These are phyloP conservation scores for Capniomyces stellatus DNA, from an alignment of 371 early-diverging fungal species.

Conservation along the genomic window DNA sequence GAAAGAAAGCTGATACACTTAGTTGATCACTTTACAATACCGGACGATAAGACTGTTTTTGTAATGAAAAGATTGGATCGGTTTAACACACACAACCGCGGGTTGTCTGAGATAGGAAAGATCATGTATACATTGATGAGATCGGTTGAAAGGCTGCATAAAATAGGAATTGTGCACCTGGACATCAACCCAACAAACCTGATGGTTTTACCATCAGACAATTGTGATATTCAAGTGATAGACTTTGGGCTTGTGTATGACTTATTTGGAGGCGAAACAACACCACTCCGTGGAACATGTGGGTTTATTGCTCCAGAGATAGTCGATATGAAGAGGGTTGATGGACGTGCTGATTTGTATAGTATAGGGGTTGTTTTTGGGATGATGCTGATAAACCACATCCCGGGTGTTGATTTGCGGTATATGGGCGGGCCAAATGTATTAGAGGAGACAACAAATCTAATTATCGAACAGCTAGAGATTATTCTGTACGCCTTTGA, in stretches of 20 bases:
- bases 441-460: slow-evolving; percentile 32
- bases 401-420: slow-evolving; percentile 31
- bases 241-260: slow-evolving; percentile 43
- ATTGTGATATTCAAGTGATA: slow-evolving; percentile 35
- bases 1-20: slow-evolving; percentile 30
- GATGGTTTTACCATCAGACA: slow-evolving; percentile 24
- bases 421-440: slow-evolving; percentile 41
- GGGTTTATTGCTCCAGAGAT: slow-evolving; percentile 66
- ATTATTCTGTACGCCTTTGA: slow-evolving; percentile 11
- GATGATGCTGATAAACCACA: slow-evolving; percentile 38
- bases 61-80: slow-evolving; percentile 31
- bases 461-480: slow-evolving; percentile 24
- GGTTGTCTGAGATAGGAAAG: slow-evolving; percentile 18
- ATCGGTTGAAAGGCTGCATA: slow-evolving; percentile 29
- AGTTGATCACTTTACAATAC: slow-evolving; percentile 34
- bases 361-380: slow-evolving; percentile 43
- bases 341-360: slow-evolving; percentile 35
- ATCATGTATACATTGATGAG: slow-evolving; percentile 26
- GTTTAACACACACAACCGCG: slow-evolving; percentile 18
- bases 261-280: slow-evolving; percentile 13
- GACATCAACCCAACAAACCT: slow-evolving; percentile 43
- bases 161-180: slow-evolving; percentile 35
- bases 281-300: slow-evolving; percentile 32
- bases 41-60: slow-evolving; percentile 28
- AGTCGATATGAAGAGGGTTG: slow-evolving; percentile 7